A percentile compares a stretch with the other conserved stretches of the same genome.
phyloP scores from a whole-genome alignment of 2,329 filamentous ascomycete species.

The Diplodia intermedia region DNA sequence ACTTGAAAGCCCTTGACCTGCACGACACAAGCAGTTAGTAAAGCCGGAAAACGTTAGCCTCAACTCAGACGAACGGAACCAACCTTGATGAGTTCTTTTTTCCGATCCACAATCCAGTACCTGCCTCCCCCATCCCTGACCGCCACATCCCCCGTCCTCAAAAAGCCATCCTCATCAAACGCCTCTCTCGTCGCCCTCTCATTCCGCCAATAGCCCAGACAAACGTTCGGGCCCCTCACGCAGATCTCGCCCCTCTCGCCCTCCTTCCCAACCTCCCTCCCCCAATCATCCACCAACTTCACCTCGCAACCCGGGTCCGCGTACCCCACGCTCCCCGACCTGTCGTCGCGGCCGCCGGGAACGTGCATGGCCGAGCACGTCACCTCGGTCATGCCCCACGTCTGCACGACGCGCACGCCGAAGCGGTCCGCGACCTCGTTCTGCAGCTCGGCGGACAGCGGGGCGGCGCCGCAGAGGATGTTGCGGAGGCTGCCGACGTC shows the following conservation, averaged over 20 bases:
- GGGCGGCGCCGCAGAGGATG: slow-evolving; percentile 50
- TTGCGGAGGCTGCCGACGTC: slow-evolving; percentile 45
- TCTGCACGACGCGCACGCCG: slow-evolving; percentile 49
- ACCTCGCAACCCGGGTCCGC: slow-evolving; percentile 19
- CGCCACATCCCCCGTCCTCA: slow-evolving; percentile 33
- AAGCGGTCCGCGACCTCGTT: slow-evolving; percentile 48
- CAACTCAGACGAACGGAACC: background rate
- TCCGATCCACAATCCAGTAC: slow-evolving; percentile 49
- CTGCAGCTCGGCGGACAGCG: slow-evolving; percentile 48
- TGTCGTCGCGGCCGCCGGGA: slow-evolving; percentile 21
- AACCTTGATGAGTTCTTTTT: slow-evolving; percentile 57
- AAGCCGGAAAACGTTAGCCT: background rate
- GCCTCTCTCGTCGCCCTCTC: slow-evolving; percentile 31
- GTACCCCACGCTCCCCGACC: slow-evolving; percentile 15
- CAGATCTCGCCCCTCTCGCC: slow-evolving; percentile 13
- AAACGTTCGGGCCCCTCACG: slow-evolving; percentile 11
- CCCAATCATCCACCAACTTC: slow-evolving; percentile 18
- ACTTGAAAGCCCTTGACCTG: slow-evolving; percentile 31
- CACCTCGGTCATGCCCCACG: slow-evolving; percentile 63
- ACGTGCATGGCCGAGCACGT: slow-evolving; percentile 48
- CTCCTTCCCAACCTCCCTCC: background rate
- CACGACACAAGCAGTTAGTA: background rate
- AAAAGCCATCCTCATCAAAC: slow-evolving; percentile 27
- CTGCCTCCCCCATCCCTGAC: slow-evolving; percentile 41
- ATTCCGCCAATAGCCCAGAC: slow-evolving; percentile 32